Evolutionary conservation across 352 stramenopile genomes (phyloP).

Genomic region (Globisporangium heterothallicum): DNA sequence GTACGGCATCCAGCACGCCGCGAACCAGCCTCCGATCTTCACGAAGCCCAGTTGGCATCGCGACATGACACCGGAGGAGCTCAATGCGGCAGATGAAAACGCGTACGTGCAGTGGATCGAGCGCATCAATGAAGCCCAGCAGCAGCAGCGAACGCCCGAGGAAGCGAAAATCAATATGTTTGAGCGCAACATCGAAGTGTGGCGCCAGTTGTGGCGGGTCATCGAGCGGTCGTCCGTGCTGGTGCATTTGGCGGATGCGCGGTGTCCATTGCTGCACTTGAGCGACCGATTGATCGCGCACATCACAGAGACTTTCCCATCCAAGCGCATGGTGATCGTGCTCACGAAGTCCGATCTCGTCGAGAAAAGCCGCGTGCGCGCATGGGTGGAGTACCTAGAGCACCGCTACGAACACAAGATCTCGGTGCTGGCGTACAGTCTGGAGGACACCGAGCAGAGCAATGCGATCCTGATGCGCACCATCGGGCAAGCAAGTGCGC

Average conservation of each 20-base stretch:
- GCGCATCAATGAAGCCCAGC: conserved; percentile 39
- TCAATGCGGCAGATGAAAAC: conserved; percentile 43
- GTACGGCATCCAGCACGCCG: conserved; percentile 45
- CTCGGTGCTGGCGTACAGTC: conserved; percentile 68
- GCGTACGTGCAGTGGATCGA: conserved; percentile 57
- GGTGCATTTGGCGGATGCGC: conserved; percentile 68
- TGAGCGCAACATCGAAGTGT: conserved; percentile 79
- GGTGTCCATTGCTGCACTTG: conserved; percentile 66
- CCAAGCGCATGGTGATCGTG: conserved; percentile 95
- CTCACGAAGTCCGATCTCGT: conserved; percentile 99
- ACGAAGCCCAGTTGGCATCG: conserved; percentile 56
- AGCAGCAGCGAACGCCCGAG: conserved; percentile 6
- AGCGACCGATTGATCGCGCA: conserved; percentile 62
- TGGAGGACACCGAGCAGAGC: conserved; percentile 50
- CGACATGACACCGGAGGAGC: conserved; percentile 59
- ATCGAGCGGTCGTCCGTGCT: conserved; percentile 72
- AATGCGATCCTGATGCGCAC: conserved; percentile 37
- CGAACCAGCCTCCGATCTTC: conserved; percentile 63
- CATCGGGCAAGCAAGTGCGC: conserved; percentile 29
- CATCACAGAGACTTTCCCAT: conserved; percentile 29
- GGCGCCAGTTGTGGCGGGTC: conserved; percentile 78
- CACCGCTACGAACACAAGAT: conserved; percentile 84
- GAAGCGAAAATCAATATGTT: conserved; percentile 49
- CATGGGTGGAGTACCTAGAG: conserved; percentile 91
- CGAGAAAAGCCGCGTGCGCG: conserved; percentile 56